Percentiles rank a stretch among this genome's conserved stretches.
Evolutionary conservation across 179 eudicot genomes (phyloP).

Genomic region (Gypsophila paniculata): DNA sequence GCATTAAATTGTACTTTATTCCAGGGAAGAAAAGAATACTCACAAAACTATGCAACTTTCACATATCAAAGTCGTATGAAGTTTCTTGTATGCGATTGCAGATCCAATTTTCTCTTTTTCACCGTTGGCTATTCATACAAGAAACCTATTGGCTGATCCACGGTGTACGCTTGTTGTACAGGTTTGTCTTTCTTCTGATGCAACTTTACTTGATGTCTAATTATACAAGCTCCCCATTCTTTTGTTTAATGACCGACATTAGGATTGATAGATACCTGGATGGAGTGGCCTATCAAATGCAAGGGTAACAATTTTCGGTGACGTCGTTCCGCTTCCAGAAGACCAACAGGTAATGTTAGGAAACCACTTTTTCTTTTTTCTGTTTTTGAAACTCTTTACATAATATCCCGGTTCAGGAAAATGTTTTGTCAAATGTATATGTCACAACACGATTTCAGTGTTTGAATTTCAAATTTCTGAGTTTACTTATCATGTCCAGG

Average conservation of each 20-base stretch:
- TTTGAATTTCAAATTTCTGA: neutral
- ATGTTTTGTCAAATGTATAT: neutral
- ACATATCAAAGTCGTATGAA: neutral
- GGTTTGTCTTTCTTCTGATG: constrained; percentile 40
- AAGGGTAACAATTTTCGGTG: constrained; percentile 93
- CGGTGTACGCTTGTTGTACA: constrained; percentile 97
- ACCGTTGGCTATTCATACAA: constrained; percentile 95
- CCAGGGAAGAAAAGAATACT: neutral
- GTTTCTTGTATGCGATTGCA: constrained; percentile 29
- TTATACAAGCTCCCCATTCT: constrained; percentile 23
- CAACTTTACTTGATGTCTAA: neutral
- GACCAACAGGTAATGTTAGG: constrained; percentile 63
- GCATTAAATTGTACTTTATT: constrained; percentile 6
- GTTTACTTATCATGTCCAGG: constrained; percentile 36
- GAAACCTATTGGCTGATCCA: constrained; percentile 88
- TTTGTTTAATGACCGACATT: constrained; percentile 33
- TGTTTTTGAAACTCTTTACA: neutral
- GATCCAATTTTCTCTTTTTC: constrained; percentile 98
- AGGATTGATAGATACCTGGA: constrained; percentile 79
- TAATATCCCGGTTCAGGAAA: neutral
- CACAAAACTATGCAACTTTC: neutral
- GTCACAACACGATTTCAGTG: neutral
- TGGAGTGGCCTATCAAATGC: constrained; percentile 99
- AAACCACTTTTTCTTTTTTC: neutral
- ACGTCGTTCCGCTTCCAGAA: constrained; percentile 82